These are phyloP conservation scores for Rubia occidens DNA, from an alignment of 305 asterid species.

Conservation along the genomic window DNA sequence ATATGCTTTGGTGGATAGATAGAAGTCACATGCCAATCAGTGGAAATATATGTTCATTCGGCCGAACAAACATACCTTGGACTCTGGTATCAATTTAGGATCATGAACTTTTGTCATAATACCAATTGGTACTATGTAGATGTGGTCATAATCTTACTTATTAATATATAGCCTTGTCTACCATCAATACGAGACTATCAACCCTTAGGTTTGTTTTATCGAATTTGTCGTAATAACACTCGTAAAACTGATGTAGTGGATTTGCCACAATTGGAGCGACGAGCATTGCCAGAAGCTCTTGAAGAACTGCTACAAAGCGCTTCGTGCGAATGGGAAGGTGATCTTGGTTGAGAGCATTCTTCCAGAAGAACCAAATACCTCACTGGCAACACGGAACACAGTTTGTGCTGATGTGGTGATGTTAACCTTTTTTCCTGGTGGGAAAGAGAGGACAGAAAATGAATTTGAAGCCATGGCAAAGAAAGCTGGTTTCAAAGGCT, in stretches of 20 bases:
- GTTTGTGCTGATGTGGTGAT: constrained; percentile 56
- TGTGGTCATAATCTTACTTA: no score
- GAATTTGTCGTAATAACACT: neutral
- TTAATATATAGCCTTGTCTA: no score
- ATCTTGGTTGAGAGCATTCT: constrained; percentile 50
- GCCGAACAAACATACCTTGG: no score
- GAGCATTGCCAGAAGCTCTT: constrained; percentile 54
- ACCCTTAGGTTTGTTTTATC: no score
- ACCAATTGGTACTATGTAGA: no score
- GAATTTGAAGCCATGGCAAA: constrained; percentile 55
- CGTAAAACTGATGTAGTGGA: constrained; percentile 42
- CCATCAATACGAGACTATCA: no score
- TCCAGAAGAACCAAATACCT: constrained; percentile 55
- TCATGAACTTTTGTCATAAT: no score
- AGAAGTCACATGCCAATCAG: no score
- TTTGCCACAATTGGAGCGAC: constrained; percentile 84
- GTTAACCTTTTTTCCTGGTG: constrained; percentile 82
- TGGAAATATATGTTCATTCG: no score
- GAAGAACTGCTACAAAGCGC: constrained; percentile 55
- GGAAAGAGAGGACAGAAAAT: constrained; percentile 77
- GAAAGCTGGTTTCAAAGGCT: constrained; percentile 50
- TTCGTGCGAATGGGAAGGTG: constrained; percentile 61
- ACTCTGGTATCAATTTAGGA: no score
- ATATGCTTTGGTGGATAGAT: no score
- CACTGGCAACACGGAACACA: constrained; percentile 36